phyloP scores from a whole-genome alignment of 257 asterid genomes.

The Solanum sejunctum region DNA sequence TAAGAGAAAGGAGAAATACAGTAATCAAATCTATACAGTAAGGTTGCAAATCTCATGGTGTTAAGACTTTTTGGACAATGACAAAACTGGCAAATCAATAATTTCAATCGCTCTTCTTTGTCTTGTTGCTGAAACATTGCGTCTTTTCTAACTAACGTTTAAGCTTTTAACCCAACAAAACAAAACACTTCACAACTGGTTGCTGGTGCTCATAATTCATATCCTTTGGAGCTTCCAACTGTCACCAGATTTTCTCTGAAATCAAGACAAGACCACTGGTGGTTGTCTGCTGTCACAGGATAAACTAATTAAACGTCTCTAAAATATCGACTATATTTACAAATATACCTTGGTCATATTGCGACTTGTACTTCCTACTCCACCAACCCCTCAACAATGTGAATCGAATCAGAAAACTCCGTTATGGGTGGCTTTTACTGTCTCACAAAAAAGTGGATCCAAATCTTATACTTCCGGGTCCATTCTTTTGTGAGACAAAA shows the following conservation, averaged over 20 bases:
- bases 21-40: not conserved
- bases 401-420: too few relatives aligned
- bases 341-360: not conserved
- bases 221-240: not conserved
- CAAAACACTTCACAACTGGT: not conserved
- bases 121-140: not conserved
- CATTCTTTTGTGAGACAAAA: not conserved
- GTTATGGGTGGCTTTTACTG: not conserved
- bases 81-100: conserved; percentile 1
- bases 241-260: not conserved
- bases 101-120: not conserved
- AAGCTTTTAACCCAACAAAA: not conserved
- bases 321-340: not conserved
- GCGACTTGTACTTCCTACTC: not conserved
- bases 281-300: not conserved
- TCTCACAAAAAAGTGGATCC: not conserved
- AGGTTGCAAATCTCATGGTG: not conserved
- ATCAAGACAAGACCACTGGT: not conserved
- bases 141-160: not conserved
- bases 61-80: not conserved
- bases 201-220: not conserved
- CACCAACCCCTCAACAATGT: not conserved
- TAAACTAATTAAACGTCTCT: not conserved
- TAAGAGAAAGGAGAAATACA: not conserved
- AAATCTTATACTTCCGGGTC: not conserved